Evolutionary conservation across 345 rosid species (phyloP).

Genomic region (Euphorbia tirucalli): DNA sequence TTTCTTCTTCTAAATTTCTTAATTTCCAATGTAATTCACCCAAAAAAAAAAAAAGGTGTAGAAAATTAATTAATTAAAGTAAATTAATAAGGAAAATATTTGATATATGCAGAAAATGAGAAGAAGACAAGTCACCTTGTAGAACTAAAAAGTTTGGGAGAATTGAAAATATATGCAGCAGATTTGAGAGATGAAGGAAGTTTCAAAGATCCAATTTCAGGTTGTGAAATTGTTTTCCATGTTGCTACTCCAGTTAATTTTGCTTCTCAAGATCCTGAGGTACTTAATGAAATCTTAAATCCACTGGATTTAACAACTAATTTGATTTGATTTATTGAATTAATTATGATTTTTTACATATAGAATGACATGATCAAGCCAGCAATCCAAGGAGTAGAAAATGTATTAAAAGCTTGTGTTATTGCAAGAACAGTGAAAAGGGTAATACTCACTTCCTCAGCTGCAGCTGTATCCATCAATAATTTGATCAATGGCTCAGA

Average conservation of each 20-base stretch:
- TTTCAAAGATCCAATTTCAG: conserved; percentile 52
- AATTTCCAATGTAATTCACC: no score
- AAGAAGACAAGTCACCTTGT: conserved; percentile 58
- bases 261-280: conserved; percentile 85
- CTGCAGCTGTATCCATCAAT: conserved; percentile 73
- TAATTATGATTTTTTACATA: no score
- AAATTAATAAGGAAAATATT: no score
- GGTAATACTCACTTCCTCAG: conserved; percentile 85
- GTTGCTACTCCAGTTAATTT: conserved; percentile 91
- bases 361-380: conserved; percentile 95
- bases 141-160: conserved; percentile 54
- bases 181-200: conserved; percentile 69
- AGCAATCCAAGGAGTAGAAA: conserved; percentile 68
- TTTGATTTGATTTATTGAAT: no score
- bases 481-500: conserved; percentile 54
- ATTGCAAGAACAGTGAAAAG: conserved; percentile 66
- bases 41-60: no score
- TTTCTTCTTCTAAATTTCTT: conserved; percentile 4
- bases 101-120: conserved; percentile 43
- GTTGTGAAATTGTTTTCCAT: conserved; percentile 77
- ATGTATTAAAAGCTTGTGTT: conserved; percentile 69
- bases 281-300: no score
- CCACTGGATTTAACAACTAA: no score
- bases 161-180: conserved; percentile 59
- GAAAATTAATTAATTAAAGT: background rate